Percentiles rank a stretch among this genome's conserved stretches.
Conservation (phyloP, 75 land plant genomes). For the Sequoia sempervirens region DNA sequence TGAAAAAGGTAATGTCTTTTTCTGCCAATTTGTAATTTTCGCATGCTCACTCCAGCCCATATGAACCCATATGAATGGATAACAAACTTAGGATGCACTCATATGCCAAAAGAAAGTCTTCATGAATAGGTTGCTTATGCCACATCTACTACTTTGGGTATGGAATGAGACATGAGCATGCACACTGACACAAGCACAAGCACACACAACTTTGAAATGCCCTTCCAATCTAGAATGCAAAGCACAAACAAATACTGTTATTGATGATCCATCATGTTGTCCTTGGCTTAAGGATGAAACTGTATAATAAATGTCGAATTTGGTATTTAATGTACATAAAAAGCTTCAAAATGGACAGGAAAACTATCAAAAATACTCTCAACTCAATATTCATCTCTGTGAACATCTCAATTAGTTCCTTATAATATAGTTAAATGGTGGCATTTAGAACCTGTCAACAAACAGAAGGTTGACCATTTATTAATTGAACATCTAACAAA, state of each 20-base stretch:
- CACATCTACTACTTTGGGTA: no score
- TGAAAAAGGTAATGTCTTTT: no score
- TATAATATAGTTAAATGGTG: background rate
- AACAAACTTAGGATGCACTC: no score
- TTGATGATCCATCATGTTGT: background rate
- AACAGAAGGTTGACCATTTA: background rate
- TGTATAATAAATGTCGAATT: background rate
- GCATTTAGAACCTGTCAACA: background rate
- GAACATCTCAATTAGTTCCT: background rate
- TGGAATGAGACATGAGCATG: no score
- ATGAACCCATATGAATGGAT: no score
- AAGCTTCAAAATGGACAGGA: background rate
- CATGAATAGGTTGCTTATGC: no score
- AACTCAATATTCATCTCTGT: background rate
- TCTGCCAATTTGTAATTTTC: no score
- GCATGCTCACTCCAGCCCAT: no score
- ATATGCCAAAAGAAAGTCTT: no score
- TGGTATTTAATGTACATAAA: background rate
- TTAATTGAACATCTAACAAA: background rate
- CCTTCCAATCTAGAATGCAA: background rate
- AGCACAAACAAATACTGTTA: background rate
- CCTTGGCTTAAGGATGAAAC: background rate
- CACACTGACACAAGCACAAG: background rate
- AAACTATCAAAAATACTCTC: background rate
- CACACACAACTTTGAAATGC: background rate